Base-by-base conservation (phyloP, 225 moss, liverwort and hornwort genomes). In the Thuidium tamariscinum region DNA sequence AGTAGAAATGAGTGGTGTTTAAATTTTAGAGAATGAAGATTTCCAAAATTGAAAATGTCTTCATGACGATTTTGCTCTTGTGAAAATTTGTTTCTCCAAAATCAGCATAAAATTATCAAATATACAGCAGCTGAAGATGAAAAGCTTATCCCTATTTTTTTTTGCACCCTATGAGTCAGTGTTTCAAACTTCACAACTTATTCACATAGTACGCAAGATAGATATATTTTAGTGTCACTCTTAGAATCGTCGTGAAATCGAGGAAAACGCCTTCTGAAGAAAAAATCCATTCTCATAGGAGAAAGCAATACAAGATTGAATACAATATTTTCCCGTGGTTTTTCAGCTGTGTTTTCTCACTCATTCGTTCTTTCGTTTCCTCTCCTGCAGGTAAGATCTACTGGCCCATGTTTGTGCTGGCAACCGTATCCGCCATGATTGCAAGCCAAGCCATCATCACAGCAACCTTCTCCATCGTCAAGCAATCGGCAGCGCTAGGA, bases 371-470 rank as follows among this genome's bases (percentile, higher is more conserved):
- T 18, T 44, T 14, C 37, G 48, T 65, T n/a, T 67, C 22, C 7
- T 85, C 41, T 32, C 63, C 9, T 89, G 86, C 95, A 98, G 98
- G 32, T 23, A 87, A 37, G 57, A 26, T 96, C 11, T 99, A 99
- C 79, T 99, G 98, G 97, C 98, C 97, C 46, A 92, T 99, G 85
- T 99, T 99, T 85, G 94, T 94, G 32, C 75, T 99, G 71, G 97
- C 98, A 41, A 96, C 98, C 55, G 41, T 95, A 39, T 93, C 98
- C 68, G 98, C 98, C 59, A 93, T 95, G 63, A 95, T 96, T 82
- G 98, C 96, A 60, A 97, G 97, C 91, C 98, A 99, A 88, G 96
- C 98, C 82, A 99, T 99, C 54, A 99, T 99, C 82, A 95, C 97
- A 21, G 98, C 97, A 29, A 96, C 96, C n/a, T 99, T 99, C 81